Evolutionary conservation across 179 eudicot genomes (phyloP).

Genomic region (Sideroxylon spinosum): DNA sequence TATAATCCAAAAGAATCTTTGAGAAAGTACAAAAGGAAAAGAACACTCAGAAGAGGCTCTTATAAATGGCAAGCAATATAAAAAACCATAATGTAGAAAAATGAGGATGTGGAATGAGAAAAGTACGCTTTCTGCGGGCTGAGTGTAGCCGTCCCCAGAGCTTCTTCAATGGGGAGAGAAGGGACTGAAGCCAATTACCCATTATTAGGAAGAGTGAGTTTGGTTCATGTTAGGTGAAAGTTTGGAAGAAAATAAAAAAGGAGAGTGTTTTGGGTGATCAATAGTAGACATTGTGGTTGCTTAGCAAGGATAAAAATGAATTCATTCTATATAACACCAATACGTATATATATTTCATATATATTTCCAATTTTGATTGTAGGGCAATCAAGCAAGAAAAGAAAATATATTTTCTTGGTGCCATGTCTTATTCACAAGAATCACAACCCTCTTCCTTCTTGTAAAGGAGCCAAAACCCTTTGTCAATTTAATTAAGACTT

Average conservation of each 20-base stretch:
- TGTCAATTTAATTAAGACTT: not conserved
- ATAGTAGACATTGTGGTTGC: not conserved
- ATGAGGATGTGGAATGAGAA: not conserved
- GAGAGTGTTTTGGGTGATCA: not conserved
- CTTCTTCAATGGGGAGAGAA: constrained; percentile 35
- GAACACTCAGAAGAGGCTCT: not conserved
- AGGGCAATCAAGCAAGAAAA: not conserved
- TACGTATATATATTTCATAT: not conserved
- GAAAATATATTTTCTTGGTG: constrained; percentile 14
- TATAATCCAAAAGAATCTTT: not conserved
- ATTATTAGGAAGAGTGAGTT: not conserved
- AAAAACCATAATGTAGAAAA: not conserved
- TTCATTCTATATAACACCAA: too few relatives aligned
- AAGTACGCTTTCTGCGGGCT: constrained; percentile 20
- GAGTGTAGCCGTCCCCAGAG: constrained; percentile 24
- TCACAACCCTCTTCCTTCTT: not conserved
- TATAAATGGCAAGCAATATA: not conserved
- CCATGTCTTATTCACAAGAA: constrained; percentile 26
- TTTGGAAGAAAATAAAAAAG: constrained; percentile 21
- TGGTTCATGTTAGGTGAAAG: constrained; percentile 20
- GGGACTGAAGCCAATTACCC: constrained; percentile 35
- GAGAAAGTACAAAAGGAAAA: not conserved
- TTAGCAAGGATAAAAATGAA: not conserved
- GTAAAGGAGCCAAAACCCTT: not conserved
- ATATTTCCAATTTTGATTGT: not conserved